Percentiles rank a stretch among this genome's conserved stretches.
phyloP scores from a whole-genome alignment of 2,329 filamentous ascomycete species.

The Pestalotiopsis sp. region DNA sequence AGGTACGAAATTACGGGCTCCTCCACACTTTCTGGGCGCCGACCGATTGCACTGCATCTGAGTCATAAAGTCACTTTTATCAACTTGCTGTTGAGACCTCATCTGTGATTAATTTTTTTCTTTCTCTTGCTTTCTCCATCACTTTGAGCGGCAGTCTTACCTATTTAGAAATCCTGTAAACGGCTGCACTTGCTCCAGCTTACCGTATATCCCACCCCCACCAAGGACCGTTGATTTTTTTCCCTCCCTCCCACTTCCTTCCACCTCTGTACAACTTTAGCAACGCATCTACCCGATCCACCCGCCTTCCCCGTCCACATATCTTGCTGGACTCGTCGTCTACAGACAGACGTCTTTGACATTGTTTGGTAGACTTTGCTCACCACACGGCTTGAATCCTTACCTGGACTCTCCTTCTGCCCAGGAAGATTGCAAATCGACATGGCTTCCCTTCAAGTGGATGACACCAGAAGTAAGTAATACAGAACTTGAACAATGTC shows the following conservation, averaged over 20 bases:
- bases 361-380: not conserved
- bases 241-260: not conserved
- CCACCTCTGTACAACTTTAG: slow-evolving; percentile 7
- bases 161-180: not conserved
- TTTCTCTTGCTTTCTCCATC: not conserved
- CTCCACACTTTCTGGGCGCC: slow-evolving; percentile 9
- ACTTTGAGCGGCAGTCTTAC: not conserved
- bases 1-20: not conserved
- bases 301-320: slow-evolving; percentile 5
- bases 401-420: not conserved
- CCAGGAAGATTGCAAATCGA: slow-evolving; percentile 37
- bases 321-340: not conserved
- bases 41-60: slow-evolving; percentile 1
- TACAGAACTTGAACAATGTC: not conserved
- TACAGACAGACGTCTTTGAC: not conserved
- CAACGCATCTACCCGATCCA: not conserved
- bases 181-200: not conserved
- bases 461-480: slow-evolving; percentile 42
- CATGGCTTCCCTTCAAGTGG: slow-evolving; percentile 35
- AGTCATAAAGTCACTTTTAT: slow-evolving; percentile 2
- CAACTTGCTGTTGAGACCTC: not conserved
- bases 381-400: not conserved
- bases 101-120: not conserved
- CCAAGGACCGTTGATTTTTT: not conserved
- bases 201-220: not conserved